Base-by-base conservation (phyloP, 1,284 basidiomycete genomes). In the Sparassis latifolia region DNA sequence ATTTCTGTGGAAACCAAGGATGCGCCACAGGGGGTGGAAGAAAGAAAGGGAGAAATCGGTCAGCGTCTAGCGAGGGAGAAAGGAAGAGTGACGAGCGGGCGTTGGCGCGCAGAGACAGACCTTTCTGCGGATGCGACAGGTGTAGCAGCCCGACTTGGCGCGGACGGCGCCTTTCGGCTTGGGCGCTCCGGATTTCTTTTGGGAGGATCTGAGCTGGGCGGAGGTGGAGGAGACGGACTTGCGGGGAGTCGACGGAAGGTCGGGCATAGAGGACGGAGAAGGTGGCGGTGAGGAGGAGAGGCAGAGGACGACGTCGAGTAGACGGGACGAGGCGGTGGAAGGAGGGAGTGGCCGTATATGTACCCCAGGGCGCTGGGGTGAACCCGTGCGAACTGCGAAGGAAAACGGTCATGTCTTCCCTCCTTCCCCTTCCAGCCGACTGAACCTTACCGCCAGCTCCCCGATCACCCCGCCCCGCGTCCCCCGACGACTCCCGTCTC, bases 131-230 rank as follows among this genome's bases (percentile, higher is more conserved):
- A 90, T 88, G 62, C 87, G 78, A 73, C 87, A 90, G 52, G 87
- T 90, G 71, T 89, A 89, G 66, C 87, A 90, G 59, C 87, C 87
- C 54, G 84, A 84, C 76, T 89, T 89, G 52, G 86, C 86, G 65
- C 87, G 82, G 44, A 84, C 77, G 48, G 84, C 82, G 67, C 84
- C 84, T 75, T 88, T 89, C 56, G 79, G 74, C 66, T 88, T 88
- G 57, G 82, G 76, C 65, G 78, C 72, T 62, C 78, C 78, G 65
- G 70, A 59, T 58, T 72, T 70, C 68, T 75, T 75, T 64, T 71
- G 58, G 52, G 60, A 57, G 52, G 60, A 57, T 58, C 61, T 58
- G 58, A 59, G 62, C 60, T 59, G 57, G 51, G 59, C 58, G 44
- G 66, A 59, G 44, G 63, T 57, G 33, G 74, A 71, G 68, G 63